Base-by-base conservation (phyloP, 1,139 yeast species). In the Protomyces inouyei region DNA sequence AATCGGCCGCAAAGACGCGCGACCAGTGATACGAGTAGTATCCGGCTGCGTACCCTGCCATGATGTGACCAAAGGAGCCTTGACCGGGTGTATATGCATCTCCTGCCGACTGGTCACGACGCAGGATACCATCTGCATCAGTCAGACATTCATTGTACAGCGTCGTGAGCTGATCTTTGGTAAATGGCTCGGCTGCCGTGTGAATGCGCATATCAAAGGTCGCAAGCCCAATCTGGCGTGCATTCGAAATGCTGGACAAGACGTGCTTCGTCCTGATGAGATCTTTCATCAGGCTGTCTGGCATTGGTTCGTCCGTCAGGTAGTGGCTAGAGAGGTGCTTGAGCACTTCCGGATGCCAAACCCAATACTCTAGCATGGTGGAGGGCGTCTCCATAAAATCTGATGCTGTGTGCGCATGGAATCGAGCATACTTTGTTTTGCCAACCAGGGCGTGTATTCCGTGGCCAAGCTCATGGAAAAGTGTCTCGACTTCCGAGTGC, bases 311-410 rank as follows among this genome's bases (percentile, higher is more conserved):
- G 35, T 84, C 83, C 2, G 86, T 79, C 61, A 75, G 65, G 73
- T 86, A 88, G 74, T 89, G 96, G 28, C 82, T 79, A 0, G 93
- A 85, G 60, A 89, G 76, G 12, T 74, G 72, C 70, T 79, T 80
- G 68, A 89, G 77, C 74, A 85, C 86, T 52, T 80, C 76, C 66
- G 80, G 81, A 64, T 86, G 82, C 96, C 96, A 89, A 45, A 92
- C 86, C 91, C 95, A 89, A 76, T 85, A 87, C 74, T 89, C 96
- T 70, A 89, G 79, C 87, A 89, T 84, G 76, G 89, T 96, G 1
- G 95, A 88, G 32, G 96, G 96, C 53, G 93, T 89, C 75, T 89
- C 96, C 59, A 88, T 95, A 75, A 88, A 89, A 76, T 89, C 96
- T 80, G 93, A 80, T 55, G 87, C 85, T 32, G 87, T 18, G 35